phyloP scores from a whole-genome alignment of 306 rosid genomes.

The Dalbergia cultrata region DNA sequence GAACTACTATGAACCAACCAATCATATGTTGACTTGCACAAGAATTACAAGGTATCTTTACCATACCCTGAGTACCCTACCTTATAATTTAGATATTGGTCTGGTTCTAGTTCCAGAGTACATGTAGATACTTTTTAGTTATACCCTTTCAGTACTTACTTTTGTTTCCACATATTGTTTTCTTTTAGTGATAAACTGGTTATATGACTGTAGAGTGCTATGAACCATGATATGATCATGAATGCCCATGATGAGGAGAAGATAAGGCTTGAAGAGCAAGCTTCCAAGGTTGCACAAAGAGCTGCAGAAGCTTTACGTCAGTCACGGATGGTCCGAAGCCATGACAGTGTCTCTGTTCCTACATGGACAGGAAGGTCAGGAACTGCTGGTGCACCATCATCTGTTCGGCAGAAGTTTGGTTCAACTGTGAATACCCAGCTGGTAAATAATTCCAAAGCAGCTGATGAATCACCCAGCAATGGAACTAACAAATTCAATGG shows the following conservation, averaged over 20 bases:
- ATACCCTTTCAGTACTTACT: constrained; percentile 5
- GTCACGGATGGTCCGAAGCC: constrained; percentile 85
- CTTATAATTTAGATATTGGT: constrained; percentile 36
- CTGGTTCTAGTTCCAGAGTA: constrained; percentile 20
- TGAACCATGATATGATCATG: constrained; percentile 93
- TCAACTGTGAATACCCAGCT: constrained; percentile 74
- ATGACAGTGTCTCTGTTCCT: constrained; percentile 77
- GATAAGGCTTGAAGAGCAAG: constrained; percentile 87
- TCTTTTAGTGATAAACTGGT: constrained; percentile 38
- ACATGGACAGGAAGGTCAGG: constrained; percentile 99
- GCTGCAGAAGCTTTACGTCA: constrained; percentile 94
- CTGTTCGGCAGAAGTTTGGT: constrained; percentile 78
- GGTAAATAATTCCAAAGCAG: constrained; percentile 54
- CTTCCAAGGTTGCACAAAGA: constrained; percentile 92
- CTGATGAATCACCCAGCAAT: constrained; percentile 56
- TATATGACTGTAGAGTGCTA: constrained; percentile 69
- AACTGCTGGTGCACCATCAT: constrained; percentile 90
- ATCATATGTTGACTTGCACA: constrained; percentile 31
- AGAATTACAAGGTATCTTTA: constrained; percentile 29
- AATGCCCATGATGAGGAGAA: constrained; percentile 91
- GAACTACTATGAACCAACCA: constrained; percentile 33
- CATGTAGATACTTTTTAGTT: constrained; percentile 1
- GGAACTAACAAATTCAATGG: constrained; percentile 61
- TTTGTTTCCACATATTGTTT: constrained; percentile 11
- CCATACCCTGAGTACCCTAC: neutral